Base-by-base conservation (phyloP, 2,329 filamentous ascomycete species). In the Exophiala aquamarina region DNA sequence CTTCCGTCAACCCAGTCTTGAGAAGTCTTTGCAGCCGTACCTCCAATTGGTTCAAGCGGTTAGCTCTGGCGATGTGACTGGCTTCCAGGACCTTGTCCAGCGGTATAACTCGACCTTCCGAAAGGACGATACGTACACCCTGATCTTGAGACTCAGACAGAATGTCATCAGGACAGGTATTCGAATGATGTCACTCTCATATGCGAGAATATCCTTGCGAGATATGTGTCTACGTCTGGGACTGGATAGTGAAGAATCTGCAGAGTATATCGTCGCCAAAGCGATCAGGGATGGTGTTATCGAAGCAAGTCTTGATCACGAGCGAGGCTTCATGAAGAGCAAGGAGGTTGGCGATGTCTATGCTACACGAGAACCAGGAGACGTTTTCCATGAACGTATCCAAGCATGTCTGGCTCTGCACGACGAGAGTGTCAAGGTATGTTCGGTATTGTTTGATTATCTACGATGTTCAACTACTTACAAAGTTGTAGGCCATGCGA, bases 91-190 rank as follows among this genome's bases (percentile, higher is more conserved):
- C 58, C 84, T 87, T 35, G 91, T 97, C 52, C 85, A 87, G 60
- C 80, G 84, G 40, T 84, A 95, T 65, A 84, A 85, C 48, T 82
- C 87, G 35, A 85, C 84, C 9, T 98, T 97, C 83, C 86, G 89
- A 63, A 86, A 87, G 58, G 93, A 98, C 66, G 89, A 89, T 47
- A 97, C 92, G 15, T 97, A 97, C 75, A 95, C 91, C 9, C 78
- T 98, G 48, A 94, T 97, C 61, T 80, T 97, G 55, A 91, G 93
- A 54, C 79, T 98, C 53, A 85, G 93, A 60, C 93, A 98, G 71
- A 98, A 98, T 66, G 93, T 98, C 64, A 97, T 98, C 82, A 95
- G 95, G 78, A 98, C 93, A 3, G 93, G 93, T 58, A 95, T 98
- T 56, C 89, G 93, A 60, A 96, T 97, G 90, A 95, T 98, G 82